Conservation (phyloP, 305 asterid genomes). For the Rubia peregrina region DNA sequence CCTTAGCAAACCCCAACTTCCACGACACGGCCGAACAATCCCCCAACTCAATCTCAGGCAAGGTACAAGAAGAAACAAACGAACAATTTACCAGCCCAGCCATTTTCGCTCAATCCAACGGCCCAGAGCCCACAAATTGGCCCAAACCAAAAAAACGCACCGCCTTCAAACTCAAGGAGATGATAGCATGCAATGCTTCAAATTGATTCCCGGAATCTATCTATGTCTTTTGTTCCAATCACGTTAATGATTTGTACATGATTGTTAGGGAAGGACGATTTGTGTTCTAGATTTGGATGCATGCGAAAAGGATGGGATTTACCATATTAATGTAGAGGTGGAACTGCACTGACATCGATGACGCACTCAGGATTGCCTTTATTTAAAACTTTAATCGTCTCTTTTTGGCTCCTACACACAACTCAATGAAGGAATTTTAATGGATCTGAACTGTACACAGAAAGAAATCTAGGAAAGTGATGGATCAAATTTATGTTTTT, state of each 20-base stretch:
- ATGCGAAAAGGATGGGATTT: neutral
- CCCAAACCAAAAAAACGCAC: neutral
- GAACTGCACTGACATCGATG: slow-evolving; percentile 3
- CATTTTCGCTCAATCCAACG: slow-evolving; percentile 23
- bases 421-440: neutral
- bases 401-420: neutral
- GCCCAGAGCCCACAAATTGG: neutral
- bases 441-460: neutral
- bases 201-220: neutral
- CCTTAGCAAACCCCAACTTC: slow-evolving; percentile 29
- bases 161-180: neutral
- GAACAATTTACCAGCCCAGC: slow-evolving; percentile 32
- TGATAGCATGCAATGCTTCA: slow-evolving; percentile 14
- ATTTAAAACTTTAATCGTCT: neutral
- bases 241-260: neutral
- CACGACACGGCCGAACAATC: slow-evolving; percentile 18
- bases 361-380: neutral
- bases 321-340: neutral
- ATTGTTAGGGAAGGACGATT: neutral
- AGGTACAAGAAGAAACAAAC: slow-evolving; percentile 23
- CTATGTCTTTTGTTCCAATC: neutral
- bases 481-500: neutral
- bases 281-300: neutral
- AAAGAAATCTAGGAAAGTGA: neutral
- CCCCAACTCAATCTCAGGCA: slow-evolving; percentile 23